Percentiles rank a stretch among this genome's conserved stretches.
Evolutionary conservation across 2,329 filamentous ascomycete species (phyloP).

Genomic region (Aspergillus chevalieri): DNA sequence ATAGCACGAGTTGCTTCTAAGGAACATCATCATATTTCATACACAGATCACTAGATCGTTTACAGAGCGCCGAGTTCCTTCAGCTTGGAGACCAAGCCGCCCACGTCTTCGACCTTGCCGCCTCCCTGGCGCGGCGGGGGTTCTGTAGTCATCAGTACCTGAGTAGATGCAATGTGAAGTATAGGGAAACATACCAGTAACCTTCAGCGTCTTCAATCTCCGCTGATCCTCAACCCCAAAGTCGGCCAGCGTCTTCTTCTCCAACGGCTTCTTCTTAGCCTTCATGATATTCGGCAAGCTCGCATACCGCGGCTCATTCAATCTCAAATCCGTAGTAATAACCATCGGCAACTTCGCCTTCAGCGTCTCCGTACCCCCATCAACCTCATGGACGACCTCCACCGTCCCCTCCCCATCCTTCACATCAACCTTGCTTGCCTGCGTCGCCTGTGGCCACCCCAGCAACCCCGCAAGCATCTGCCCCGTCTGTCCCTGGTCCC

Average conservation of each 20-base stretch:
- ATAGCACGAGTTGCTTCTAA: no score
- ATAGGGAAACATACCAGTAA: constrained; percentile 57
- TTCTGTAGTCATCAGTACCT: constrained; percentile 48
- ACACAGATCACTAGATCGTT: background rate
- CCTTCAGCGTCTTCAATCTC: constrained; percentile 84
- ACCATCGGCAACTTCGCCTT: constrained; percentile 81
- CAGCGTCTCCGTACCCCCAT: constrained; percentile 89
- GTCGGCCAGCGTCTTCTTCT: constrained; percentile 82
- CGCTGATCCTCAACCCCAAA: constrained; percentile 68
- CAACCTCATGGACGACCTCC: constrained; percentile 82
- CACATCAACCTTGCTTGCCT: constrained; percentile 79
- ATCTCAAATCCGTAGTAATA: constrained; percentile 85
- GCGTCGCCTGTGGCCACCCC: constrained; percentile 90
- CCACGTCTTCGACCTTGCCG: constrained; percentile 95
- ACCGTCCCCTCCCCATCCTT: constrained; percentile 61
- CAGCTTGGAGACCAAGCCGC: constrained; percentile 85
- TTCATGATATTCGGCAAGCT: constrained; percentile 99
- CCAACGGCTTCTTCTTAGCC: constrained; percentile 98
- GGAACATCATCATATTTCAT: background rate
- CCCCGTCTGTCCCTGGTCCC: constrained; percentile 90
- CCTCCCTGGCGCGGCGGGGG: constrained; percentile 82
- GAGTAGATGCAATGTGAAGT: constrained; percentile 3
- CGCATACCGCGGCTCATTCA: constrained; percentile 94
- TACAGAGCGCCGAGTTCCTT: constrained; percentile 87
- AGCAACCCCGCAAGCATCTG: constrained; percentile 94